Percentiles rank a stretch among this genome's conserved stretches.
Evolutionary conservation across 2,329 filamentous ascomycete genomes (phyloP).

Genomic region (Xylariaceae sp.): DNA sequence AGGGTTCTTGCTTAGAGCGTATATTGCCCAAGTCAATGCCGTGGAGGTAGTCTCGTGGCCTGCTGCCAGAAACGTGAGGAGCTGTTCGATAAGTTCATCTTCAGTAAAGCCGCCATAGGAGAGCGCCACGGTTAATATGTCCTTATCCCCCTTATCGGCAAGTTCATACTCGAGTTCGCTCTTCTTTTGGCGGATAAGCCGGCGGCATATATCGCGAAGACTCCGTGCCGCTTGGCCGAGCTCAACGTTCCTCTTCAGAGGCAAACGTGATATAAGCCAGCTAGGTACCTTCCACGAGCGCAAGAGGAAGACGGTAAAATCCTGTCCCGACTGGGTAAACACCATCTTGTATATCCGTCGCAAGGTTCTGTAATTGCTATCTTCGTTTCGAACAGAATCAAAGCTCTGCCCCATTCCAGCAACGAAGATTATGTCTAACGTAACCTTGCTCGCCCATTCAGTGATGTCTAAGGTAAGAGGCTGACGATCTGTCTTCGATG

Average conservation of each 20-base stretch:
- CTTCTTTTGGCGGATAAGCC: conserved; percentile 20
- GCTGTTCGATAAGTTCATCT: conserved; percentile 21
- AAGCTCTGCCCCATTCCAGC: conserved; percentile 16
- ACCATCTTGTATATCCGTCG: conserved; percentile 15
- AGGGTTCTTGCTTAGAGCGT: conserved; percentile 13
- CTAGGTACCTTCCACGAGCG: conserved; percentile 14
- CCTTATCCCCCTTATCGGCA: conserved; percentile 16
- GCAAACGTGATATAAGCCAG: conserved; percentile 12
- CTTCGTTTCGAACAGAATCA: conserved; percentile 18
- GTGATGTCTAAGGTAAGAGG: conserved; percentile 11
- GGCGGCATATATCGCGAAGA: conserved; percentile 17
- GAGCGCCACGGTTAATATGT: conserved; percentile 21
- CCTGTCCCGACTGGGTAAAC: conserved; percentile 7
- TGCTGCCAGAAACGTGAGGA: conserved; percentile 19
- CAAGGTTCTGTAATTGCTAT: conserved; percentile 12
- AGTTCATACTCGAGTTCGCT: conserved; percentile 18
- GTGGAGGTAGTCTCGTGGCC: conserved; percentile 21
- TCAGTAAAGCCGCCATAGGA: conserved; percentile 21
- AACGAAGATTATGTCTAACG: conserved; percentile 21
- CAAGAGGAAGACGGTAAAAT: conserved; percentile 14
- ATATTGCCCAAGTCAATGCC: conserved; percentile 18
- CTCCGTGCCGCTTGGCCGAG: conserved; percentile 7
- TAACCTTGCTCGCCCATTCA: conserved; percentile 18
- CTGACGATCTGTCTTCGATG: background rate
- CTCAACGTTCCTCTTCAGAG: conserved; percentile 14